A percentile compares a stretch with the other conserved stretches of the same genome.
These are phyloP conservation scores for Septoria petroselini DNA, from an alignment of 2,329 filamentous ascomycete species.

Conservation along the genomic window DNA sequence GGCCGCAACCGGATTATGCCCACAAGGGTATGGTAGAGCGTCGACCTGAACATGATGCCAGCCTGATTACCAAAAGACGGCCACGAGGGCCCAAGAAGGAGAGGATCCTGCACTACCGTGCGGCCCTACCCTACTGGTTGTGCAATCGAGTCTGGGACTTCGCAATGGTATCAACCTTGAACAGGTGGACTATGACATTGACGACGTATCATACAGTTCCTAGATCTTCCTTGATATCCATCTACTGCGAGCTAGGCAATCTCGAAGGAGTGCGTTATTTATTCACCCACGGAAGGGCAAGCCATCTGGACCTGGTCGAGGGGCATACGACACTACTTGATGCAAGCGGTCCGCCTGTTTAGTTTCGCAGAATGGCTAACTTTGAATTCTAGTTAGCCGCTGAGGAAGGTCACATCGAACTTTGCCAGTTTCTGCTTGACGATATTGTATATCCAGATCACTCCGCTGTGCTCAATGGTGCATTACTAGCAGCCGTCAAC, in stretches of 20 bases:
- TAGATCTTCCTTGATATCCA: background rate
- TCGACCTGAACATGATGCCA: no score
- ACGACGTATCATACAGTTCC: background rate
- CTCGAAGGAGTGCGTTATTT: background rate
- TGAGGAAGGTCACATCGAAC: no score
- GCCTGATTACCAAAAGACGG: no score
- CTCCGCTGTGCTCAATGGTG: background rate
- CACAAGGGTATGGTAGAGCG: no score
- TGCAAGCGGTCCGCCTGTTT: background rate
- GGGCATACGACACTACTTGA: background rate
- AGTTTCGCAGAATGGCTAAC: background rate
- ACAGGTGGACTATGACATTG: background rate
- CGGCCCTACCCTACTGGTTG: background rate
- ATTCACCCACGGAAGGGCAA: background rate
- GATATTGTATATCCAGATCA: background rate
- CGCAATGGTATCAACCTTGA: background rate
- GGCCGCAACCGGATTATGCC: no score
- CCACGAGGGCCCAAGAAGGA: background rate
- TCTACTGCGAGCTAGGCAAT: background rate
- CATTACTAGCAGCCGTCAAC: conserved; percentile 41
- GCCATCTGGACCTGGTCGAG: background rate
- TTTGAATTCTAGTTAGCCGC: no score
- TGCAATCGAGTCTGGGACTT: background rate
- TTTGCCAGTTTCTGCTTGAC: background rate
- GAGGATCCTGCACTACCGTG: background rate